phyloP scores from a whole-genome alignment of 129 eudicot species.

The Dittrichia graveolens region DNA sequence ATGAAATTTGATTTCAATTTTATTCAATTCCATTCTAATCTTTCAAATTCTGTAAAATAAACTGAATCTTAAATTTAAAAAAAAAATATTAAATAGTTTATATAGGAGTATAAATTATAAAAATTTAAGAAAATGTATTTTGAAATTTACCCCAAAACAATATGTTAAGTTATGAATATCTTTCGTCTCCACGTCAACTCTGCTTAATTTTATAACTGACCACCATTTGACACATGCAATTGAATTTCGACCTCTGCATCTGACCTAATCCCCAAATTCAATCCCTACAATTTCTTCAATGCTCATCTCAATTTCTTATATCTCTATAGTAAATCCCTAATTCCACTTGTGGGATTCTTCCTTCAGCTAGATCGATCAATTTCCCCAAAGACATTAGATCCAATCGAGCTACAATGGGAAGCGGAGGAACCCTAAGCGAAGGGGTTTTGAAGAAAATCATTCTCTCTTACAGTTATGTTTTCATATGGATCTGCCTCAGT shows the following conservation, averaged over 20 bases:
- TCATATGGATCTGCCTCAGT: conserved; percentile 73
- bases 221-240: conserved; percentile 6
- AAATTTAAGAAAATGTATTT: no score
- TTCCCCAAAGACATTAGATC: neutral
- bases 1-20: no score
- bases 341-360: conserved; percentile 11
- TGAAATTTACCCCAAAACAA: no score
- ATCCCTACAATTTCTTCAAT: neutral
- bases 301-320: conserved; percentile 7
- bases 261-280: conserved; percentile 11
- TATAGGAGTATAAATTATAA: no score
- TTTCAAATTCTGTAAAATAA: no score
- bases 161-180: neutral
- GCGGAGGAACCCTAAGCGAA: conserved; percentile 45
- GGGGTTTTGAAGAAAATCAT: conserved; percentile 51
- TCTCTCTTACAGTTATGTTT: conserved; percentile 58
- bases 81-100: no score
- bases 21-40: no score
- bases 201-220: conserved; percentile 10
- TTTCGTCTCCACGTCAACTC: neutral
- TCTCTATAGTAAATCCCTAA: neutral
- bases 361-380: neutral
- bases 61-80: no score
- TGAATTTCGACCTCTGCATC: conserved; percentile 19
- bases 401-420: conserved; percentile 38